Conservation (phyloP, 768 basidiomycete genomes). For the Boletus reticulatus region DNA sequence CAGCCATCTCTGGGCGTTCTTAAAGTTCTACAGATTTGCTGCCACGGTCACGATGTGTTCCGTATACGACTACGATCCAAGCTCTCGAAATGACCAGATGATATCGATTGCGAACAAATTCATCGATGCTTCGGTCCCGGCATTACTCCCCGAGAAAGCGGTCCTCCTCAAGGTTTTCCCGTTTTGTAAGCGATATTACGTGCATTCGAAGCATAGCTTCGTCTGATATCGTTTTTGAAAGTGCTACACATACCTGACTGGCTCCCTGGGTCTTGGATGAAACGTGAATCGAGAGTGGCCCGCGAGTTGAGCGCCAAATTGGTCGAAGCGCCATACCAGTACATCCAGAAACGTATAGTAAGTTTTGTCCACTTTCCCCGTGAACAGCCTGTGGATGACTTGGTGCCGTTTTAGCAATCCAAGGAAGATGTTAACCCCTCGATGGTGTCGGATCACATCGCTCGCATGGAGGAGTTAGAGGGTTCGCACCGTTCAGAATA, state of each 20-base stretch:
- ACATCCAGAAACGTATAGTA: slow-evolving; percentile 8
- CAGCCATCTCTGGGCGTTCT: background rate
- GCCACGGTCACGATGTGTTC: slow-evolving; percentile 28
- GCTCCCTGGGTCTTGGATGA: slow-evolving; percentile 19
- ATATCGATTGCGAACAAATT: slow-evolving; percentile 13
- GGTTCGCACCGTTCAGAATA: slow-evolving; percentile 4
- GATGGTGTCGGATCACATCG: slow-evolving; percentile 2
- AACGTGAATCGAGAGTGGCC: slow-evolving; percentile 8
- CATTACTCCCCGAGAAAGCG: slow-evolving; percentile 13
- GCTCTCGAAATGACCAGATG: slow-evolving; percentile 11
- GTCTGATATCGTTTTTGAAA: background rate
- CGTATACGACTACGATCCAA: slow-evolving; percentile 23
- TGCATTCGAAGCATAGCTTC: too few relatives aligned
- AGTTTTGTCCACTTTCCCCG: background rate
- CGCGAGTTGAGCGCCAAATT: slow-evolving; percentile 4
- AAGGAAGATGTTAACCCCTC: background rate
- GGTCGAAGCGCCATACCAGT: slow-evolving; percentile 16
- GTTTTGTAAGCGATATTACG: slow-evolving; percentile 9
- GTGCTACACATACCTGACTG: slow-evolving; percentile 29
- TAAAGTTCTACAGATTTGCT: slow-evolving; percentile 23
- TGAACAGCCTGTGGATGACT: background rate
- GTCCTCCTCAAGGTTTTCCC: slow-evolving; percentile 11
- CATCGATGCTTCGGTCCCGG: slow-evolving; percentile 1
- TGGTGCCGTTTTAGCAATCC: background rate
- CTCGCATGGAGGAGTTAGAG: slow-evolving; percentile 8